Percentiles rank a stretch among this genome's conserved stretches.
phyloP scores from a whole-genome alignment of 148 eudicot species.

The Chenopodium album region DNA sequence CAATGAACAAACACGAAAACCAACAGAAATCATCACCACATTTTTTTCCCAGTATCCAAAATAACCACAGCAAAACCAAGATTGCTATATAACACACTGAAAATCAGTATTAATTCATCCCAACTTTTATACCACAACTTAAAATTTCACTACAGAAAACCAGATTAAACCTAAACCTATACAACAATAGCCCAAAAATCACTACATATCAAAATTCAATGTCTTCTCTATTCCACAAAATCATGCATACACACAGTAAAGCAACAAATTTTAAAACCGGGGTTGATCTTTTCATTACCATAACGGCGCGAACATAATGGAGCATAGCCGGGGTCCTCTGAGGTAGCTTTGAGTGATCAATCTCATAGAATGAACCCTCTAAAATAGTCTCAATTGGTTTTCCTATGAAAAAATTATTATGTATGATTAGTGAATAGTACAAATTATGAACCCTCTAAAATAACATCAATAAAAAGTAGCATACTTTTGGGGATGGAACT shows the following conservation, averaged over 20 bases:
- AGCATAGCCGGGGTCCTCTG: constrained; percentile 46
- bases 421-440: neutral
- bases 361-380: constrained; percentile 59
- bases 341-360: constrained; percentile 58
- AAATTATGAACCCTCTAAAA: neutral
- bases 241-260: neutral
- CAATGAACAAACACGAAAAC: constrained; percentile 22
- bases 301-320: constrained; percentile 49
- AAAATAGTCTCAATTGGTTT: constrained; percentile 19
- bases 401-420: too few relatives aligned
- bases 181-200: neutral
- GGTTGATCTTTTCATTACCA: constrained; percentile 43
- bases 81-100: neutral
- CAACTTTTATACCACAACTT: neutral
- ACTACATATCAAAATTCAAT: neutral
- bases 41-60: neutral
- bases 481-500: constrained; percentile 12
- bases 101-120: neutral
- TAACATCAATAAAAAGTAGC: neutral
- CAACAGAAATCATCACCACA: neutral
- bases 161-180: constrained; percentile 25
- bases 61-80: neutral
- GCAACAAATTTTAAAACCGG: constrained; percentile 15
- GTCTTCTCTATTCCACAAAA: neutral
- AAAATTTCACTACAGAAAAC: constrained; percentile 41